phyloP scores from a whole-genome alignment of 495 filamentous ascomycete species.

The Penicillium psychrofluorescens region DNA sequence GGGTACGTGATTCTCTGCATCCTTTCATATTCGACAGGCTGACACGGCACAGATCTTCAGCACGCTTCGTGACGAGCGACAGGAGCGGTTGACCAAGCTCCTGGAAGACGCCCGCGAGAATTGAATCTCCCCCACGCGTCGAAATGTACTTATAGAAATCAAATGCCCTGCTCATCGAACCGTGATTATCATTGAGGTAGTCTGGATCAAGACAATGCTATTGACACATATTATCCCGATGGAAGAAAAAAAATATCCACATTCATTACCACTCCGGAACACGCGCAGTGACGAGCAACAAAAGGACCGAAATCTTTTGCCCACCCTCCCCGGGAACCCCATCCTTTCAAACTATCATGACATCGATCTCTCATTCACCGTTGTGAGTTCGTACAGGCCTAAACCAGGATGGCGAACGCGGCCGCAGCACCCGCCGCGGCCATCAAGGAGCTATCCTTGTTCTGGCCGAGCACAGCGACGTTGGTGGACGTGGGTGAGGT shows the following conservation, averaged over 20 bases:
- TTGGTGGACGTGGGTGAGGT: slow-evolving; percentile 16
- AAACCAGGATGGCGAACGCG: slow-evolving; percentile 27
- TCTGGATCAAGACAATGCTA: too few relatives aligned
- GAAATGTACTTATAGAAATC: slow-evolving; percentile 8
- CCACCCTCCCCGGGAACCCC: too few relatives aligned
- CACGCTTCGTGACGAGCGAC: slow-evolving; percentile 38
- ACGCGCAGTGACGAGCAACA: too few relatives aligned
- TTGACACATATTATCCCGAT: too few relatives aligned
- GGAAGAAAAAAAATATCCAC: too few relatives aligned
- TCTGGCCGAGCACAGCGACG: slow-evolving; percentile 41
- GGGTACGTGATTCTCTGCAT: slow-evolving; percentile 43
- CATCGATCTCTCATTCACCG: background rate
- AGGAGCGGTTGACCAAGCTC: slow-evolving; percentile 28
- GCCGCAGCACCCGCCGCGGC: slow-evolving; percentile 28
- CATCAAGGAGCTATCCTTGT: slow-evolving; percentile 21
- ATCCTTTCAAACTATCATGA: too few relatives aligned
- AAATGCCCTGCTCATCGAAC: background rate
- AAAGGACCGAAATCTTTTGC: too few relatives aligned
- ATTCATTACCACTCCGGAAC: too few relatives aligned
- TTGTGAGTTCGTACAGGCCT: background rate
- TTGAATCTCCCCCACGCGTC: background rate
- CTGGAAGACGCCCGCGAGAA: slow-evolving; percentile 24
- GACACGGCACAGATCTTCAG: slow-evolving; percentile 39
- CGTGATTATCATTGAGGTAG: too few relatives aligned
- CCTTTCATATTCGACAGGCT: background rate